phyloP scores from a whole-genome alignment of 192 early-diverging fungal species.

The Pecoramyces ruminantium region DNA sequence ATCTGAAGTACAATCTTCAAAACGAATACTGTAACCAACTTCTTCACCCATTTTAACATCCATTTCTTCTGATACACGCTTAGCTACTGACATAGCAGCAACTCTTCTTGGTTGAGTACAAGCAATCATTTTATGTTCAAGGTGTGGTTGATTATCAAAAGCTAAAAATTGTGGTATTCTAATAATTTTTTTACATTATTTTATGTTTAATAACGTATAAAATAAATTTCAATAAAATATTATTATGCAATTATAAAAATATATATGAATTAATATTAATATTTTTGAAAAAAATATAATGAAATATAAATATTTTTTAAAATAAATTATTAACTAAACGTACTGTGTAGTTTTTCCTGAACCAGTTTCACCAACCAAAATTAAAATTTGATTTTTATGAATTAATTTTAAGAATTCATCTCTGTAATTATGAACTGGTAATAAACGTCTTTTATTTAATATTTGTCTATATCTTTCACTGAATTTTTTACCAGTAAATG shows the following conservation, averaged over 20 bases:
- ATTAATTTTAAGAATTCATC: constrained; percentile 78
- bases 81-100: constrained; percentile 96
- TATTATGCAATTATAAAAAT: no score
- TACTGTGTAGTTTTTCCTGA: constrained; percentile 99
- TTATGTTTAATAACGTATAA: neutral
- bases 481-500: constrained; percentile 63
- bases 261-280: no score
- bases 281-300: no score
- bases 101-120: constrained; percentile 99
- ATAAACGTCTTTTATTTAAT: constrained; percentile 61
- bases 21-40: constrained; percentile 97
- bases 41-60: constrained; percentile 80
- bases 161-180: constrained; percentile 93
- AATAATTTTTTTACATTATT: neutral
- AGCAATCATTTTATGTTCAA: constrained; percentile 79
- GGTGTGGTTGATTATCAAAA: constrained; percentile 77
- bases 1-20: constrained; percentile 80
- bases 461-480: constrained; percentile 72
- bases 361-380: constrained; percentile 93
- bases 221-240: neutral
- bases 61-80: constrained; percentile 97
- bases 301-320: constrained; percentile 13
- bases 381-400: constrained; percentile 83
- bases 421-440: constrained; percentile 90
- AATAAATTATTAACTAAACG: constrained; percentile 76